phyloP scores from a whole-genome alignment of 345 rosid genomes.

The Moricandia arvensis region DNA sequence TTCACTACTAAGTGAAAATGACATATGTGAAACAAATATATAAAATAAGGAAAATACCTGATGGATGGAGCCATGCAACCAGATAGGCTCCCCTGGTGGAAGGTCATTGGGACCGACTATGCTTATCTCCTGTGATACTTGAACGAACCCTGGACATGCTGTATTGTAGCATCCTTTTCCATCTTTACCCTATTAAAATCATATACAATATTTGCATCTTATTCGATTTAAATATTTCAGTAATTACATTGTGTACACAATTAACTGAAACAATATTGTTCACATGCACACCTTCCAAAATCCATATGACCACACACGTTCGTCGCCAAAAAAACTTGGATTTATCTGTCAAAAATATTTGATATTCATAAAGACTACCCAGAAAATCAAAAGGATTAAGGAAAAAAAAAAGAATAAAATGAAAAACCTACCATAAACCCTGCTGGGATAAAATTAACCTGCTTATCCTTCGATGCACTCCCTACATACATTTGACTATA shows the following conservation, averaged over 20 bases:
- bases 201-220: background rate
- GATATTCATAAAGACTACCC: background rate
- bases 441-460: background rate
- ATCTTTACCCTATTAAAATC: constrained; percentile 16
- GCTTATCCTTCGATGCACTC: background rate
- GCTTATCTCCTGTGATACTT: background rate
- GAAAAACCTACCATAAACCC: constrained; percentile 1
- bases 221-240: background rate
- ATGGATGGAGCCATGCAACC: background rate
- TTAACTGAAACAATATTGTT: background rate
- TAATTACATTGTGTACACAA: background rate
- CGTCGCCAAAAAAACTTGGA: background rate
- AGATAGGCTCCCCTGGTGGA: background rate
- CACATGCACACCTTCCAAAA: background rate
- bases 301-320: background rate
- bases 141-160: constrained; percentile 16
- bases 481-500: constrained; percentile 6
- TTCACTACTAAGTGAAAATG: too few species aligned
- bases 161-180: constrained; percentile 21
- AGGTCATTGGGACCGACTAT: background rate
- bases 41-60: background rate
- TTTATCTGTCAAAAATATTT: background rate
- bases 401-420: background rate
- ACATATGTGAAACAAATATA: background rate
- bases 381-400: background rate